Evolutionary conservation across 169 alveolate genomes (phyloP), one percentile per base, ranked within the genome.

Genomic region (Cryptosporidium baileyi): DNA sequence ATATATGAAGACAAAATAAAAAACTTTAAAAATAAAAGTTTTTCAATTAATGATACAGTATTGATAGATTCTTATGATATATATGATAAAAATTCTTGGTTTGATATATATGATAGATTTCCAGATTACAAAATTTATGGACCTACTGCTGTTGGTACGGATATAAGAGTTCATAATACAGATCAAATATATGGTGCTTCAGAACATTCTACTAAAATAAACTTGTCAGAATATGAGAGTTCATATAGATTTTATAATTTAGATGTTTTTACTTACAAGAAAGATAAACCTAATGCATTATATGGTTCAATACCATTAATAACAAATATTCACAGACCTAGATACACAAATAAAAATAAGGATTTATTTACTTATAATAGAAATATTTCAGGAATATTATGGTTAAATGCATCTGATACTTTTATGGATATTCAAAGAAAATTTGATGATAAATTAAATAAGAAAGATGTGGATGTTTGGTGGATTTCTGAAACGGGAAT

Each of bases 401-500:
- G 95, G 94, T 22, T 67, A 8, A 92, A 91, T 59, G 90, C 93
- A 32, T 81, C 93, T 5, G 95, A 94, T 43, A 81, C 92, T 32
- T 90, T 65, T 67, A 91, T 91, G 51, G 94, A 93, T 82, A 63
- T 94, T 36, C 57, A 61, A 28, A 74, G 49, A 44, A 80, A 57
- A 41, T 5, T 17, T 3, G 6, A 2, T 59, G 1, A 22, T 54
- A 36, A 32, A 11, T 30, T 11, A 26, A 51, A 24, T 49, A 57
- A 7, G 11, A 30, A 13, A 4, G 28, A 57, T 28, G 28, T 65
- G 13, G 81, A 61, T 32, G 59, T 85, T 34, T 91, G 95, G 91
- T 95, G 95, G 95, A 80, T 91, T 41, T 82, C 93, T 80, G 97
- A 93, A 65, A 59, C 91, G 44, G 97, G 97, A 24, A 88, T 51